These are phyloP conservation scores for Pisolithus microcarpus DNA, from an alignment of 768 basidiomycete species.

Conservation along the genomic window DNA sequence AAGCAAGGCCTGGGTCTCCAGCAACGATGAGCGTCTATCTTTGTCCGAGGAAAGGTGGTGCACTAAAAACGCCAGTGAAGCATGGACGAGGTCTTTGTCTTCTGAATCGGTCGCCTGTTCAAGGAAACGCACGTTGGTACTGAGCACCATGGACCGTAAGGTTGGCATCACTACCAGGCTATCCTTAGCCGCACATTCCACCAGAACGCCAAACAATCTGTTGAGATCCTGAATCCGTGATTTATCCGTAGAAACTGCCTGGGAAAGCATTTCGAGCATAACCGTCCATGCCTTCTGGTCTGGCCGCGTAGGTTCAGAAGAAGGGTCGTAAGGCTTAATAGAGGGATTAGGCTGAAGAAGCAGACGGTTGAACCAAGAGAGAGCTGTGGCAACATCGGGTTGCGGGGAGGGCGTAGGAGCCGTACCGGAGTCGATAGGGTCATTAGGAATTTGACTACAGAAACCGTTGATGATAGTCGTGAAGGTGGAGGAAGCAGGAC, in stretches of 20 bases:
- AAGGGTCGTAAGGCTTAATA: conserved; percentile 35
- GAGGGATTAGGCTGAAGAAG: conserved; percentile 35
- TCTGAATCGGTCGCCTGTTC: conserved; percentile 8
- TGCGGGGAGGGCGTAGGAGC: conserved; percentile 1
- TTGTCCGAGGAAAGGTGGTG: conserved; percentile 6
- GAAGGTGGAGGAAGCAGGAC: conserved; percentile 57
- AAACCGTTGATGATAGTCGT: conserved; percentile 61
- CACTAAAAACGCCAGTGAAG: conserved; percentile 23
- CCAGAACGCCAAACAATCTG: conserved; percentile 39
- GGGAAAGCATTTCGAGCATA: conserved; percentile 54
- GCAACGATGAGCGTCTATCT: neutral
- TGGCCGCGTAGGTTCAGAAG: conserved; percentile 43
- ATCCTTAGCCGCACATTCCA: conserved; percentile 29
- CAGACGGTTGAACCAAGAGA: conserved; percentile 67
- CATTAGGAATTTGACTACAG: conserved; percentile 33
- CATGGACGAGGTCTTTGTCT: conserved; percentile 5
- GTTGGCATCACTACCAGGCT: conserved; percentile 27
- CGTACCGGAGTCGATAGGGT: neutral
- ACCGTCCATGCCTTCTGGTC: conserved; percentile 46
- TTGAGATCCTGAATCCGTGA: conserved; percentile 50
- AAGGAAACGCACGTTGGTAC: conserved; percentile 34
- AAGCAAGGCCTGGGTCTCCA: neutral
- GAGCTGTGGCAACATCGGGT: conserved; percentile 52
- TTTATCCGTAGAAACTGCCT: conserved; percentile 17
- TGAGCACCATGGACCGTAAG: conserved; percentile 39